Evolutionary conservation across 2,329 filamentous ascomycete species (phyloP).

Genomic region (Nectriaceae sp.): DNA sequence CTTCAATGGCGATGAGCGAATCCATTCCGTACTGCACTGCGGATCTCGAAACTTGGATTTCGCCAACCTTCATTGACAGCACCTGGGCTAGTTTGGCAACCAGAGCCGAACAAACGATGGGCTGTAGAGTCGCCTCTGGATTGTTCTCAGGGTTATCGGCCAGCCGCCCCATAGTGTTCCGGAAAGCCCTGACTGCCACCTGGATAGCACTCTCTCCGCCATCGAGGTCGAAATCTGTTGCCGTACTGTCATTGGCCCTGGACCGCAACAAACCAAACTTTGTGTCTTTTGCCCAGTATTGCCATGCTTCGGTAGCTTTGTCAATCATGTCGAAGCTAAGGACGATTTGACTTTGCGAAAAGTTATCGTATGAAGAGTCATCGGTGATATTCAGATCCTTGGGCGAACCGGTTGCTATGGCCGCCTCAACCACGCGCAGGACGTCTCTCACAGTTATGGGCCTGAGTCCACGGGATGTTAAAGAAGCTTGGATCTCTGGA

Average conservation of each 20-base stretch:
- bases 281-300: slow-evolving; percentile 26
- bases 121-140: slow-evolving; percentile 16
- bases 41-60: slow-evolving; percentile 22
- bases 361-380: slow-evolving; percentile 16
- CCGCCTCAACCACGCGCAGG: slow-evolving; percentile 22
- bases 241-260: slow-evolving; percentile 16
- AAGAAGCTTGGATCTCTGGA: slow-evolving; percentile 15
- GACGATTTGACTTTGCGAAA: slow-evolving; percentile 21
- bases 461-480: slow-evolving; percentile 20
- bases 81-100: slow-evolving; percentile 25
- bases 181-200: slow-evolving; percentile 24
- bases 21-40: slow-evolving; percentile 27
- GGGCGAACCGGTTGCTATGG: slow-evolving; percentile 20
- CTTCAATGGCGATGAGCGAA: slow-evolving; percentile 26
- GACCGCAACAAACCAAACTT: slow-evolving; percentile 23
- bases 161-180: slow-evolving; percentile 13
- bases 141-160: slow-evolving; percentile 18
- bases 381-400: slow-evolving; percentile 4
- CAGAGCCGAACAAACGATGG: slow-evolving; percentile 21
- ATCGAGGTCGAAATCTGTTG: slow-evolving; percentile 15
- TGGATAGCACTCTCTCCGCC: slow-evolving; percentile 23
- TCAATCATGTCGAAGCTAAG: slow-evolving; percentile 27
- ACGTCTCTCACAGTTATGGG: slow-evolving; percentile 26
- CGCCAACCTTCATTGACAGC: slow-evolving; percentile 23
- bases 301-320: slow-evolving; percentile 21